Base-by-base conservation (phyloP, 1,139 yeast genomes). In the Saccharomyces hybrid region DNA sequence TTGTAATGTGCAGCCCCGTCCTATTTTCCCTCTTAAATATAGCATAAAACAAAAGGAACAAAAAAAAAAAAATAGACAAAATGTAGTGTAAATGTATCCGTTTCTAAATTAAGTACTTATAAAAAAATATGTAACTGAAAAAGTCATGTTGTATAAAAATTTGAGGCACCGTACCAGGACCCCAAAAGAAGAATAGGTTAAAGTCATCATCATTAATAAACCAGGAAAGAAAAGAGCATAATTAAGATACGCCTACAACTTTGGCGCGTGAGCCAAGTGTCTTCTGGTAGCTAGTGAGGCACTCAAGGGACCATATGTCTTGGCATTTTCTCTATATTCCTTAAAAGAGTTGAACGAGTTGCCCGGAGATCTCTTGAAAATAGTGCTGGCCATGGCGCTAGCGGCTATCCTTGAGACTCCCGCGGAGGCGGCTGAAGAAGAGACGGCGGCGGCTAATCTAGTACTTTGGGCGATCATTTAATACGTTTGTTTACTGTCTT, bases 131-230 rank as follows among this genome's bases (percentile, higher is more conserved):
- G 28, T 4, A 16, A 31, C 14, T 48, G 25, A 52, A 31, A 46
- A 8, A 4, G 13, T 49, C 48, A 46, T 47, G 52, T 27, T 38
- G 50, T 13, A 13, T 49, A 14, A 9, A 61, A 5, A 49, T 65
- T 9, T 56, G 67, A 80, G 25, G 25, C 25, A 19, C 88, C 89
- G 67, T 84, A 82, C 64, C 57, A 75, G 26, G 81, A 25, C 44
- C 44, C 44, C 44, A 13, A 19, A 38, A 19, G 25, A 38, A 38
- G 44, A 38, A 38, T 38, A 38, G 16, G 44, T 38, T 11, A 38
- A 38, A 38, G 44, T 38, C 8, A 19, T 38, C 26, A 19, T 38
- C 44, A 19, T 38, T 19, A 19, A 16, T 38, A 16, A 19, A 38
- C 7, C 19, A 19, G 23, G 11, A 19, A 19, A 19, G 26, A 38